These are phyloP conservation scores for Talaromyces amestolkiae DNA, from an alignment of 2,329 filamentous ascomycete species.

Conservation along the genomic window DNA sequence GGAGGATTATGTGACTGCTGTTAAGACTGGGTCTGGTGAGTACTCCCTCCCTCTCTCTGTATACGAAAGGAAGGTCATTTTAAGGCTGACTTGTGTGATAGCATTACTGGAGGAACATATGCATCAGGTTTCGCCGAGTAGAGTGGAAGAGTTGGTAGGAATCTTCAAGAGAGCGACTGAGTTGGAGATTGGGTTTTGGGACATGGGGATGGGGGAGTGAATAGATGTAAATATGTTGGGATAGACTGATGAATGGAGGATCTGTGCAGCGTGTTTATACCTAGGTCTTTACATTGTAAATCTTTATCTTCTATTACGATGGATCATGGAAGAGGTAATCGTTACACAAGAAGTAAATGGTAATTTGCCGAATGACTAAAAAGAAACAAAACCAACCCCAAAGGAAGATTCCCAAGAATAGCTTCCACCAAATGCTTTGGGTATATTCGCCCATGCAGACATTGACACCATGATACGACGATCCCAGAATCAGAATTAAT, in stretches of 20 bases:
- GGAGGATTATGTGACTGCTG: conserved; percentile 72
- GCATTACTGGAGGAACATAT: conserved; percentile 75
- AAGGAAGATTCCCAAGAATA: not conserved
- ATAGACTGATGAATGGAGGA: not conserved
- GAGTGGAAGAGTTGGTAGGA: conserved; percentile 76
- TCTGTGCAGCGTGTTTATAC: not conserved
- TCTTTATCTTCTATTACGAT: not conserved
- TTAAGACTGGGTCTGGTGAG: conserved; percentile 66
- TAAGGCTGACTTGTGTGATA: conserved; percentile 31
- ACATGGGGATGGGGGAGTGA: conserved; percentile 56
- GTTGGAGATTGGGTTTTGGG: conserved; percentile 75
- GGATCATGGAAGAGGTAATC: not conserved
- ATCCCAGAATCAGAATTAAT: not conserved
- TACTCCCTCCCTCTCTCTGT: not conserved
- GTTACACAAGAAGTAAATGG: not conserved
- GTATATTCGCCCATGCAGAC: conserved; percentile 4
- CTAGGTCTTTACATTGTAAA: not conserved
- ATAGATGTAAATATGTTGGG: no score
- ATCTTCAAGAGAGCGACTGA: conserved; percentile 86
- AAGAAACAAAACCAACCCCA: not conserved
- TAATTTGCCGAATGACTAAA: not conserved
- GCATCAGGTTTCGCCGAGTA: conserved; percentile 65
- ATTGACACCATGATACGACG: not conserved
- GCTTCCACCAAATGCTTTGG: conserved; percentile 4
- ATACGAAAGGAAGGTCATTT: no score